Evolutionary conservation across 805 yeast species (phyloP).

Genomic region (Ascoidea rubescens): DNA sequence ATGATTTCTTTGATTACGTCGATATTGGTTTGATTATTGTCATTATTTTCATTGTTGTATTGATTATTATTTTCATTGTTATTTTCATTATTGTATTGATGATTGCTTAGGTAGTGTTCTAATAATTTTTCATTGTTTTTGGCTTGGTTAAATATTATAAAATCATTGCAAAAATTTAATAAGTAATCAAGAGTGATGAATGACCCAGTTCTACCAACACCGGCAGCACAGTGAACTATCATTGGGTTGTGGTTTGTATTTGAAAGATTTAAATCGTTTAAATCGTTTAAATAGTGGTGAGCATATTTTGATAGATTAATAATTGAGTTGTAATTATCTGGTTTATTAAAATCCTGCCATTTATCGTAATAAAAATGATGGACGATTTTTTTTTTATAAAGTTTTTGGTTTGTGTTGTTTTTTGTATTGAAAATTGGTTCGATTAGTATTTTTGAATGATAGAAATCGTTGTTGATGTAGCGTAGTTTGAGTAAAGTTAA

Average conservation of each 20-base stretch:
- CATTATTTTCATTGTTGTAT: neutral
- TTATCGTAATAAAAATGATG: constrained; percentile 60
- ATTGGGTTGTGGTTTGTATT: constrained; percentile 25
- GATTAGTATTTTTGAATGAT: constrained; percentile 1
- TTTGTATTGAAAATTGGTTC: constrained; percentile 1
- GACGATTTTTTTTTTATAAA: constrained; percentile 14
- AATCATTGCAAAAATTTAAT: constrained; percentile 13
- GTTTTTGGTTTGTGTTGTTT: no score
- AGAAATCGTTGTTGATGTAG: constrained; percentile 1
- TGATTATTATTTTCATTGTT: no score
- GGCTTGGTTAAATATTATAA: constrained; percentile 1
- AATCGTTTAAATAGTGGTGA: constrained; percentile 1
- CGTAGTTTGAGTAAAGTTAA: neutral
- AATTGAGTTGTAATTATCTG: constrained; percentile 33
- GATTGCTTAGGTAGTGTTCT: neutral
- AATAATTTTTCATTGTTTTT: neutral
- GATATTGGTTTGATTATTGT: neutral
- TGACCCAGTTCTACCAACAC: constrained; percentile 93
- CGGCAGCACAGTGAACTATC: constrained; percentile 88
- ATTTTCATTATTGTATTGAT: no score
- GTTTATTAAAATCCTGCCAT: constrained; percentile 78
- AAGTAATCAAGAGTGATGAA: constrained; percentile 53
- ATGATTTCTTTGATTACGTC: constrained; percentile 28
- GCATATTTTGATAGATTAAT: constrained; percentile 24
- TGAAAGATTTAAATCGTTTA: neutral